Evolutionary conservation across 73 alveolate genomes (phyloP).

Genomic region (Uronychia setigera): DNA sequence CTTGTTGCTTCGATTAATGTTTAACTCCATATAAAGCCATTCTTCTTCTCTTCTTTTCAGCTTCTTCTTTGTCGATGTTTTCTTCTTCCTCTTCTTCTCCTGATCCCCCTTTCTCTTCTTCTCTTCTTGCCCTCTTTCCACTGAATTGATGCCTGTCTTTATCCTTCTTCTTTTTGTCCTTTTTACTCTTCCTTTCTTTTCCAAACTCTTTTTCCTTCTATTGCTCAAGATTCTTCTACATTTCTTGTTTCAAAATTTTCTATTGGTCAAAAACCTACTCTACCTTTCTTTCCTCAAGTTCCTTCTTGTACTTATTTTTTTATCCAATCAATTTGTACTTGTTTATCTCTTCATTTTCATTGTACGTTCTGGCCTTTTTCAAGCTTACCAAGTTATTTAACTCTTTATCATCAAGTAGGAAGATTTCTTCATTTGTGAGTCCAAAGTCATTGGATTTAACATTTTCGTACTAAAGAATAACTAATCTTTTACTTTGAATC

Average conservation of each 20-base stretch:
- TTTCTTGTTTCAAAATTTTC: slow-evolving; percentile 18
- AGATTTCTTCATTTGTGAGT: slow-evolving; percentile 92
- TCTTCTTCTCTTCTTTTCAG: slow-evolving; percentile 43
- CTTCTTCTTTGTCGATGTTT: slow-evolving; percentile 3
- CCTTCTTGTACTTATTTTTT: slow-evolving; percentile 16
- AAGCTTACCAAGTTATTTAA: slow-evolving; percentile 90
- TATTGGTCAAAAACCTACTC: background rate
- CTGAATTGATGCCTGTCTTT: slow-evolving; percentile 3
- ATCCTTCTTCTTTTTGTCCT: background rate
- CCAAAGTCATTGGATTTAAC: slow-evolving; percentile 92
- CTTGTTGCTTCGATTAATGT: background rate
- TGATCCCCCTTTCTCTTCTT: background rate
- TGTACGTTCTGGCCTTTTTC: slow-evolving; percentile 87
- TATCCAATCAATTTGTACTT: background rate
- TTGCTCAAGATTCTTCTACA: slow-evolving; percentile 21
- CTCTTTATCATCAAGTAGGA: slow-evolving; percentile 90
- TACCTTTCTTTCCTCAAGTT: slow-evolving; percentile 32
- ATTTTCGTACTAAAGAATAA: slow-evolving; percentile 67
- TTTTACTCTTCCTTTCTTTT: background rate
- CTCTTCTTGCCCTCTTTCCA: slow-evolving; percentile 11
- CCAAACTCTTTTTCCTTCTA: slow-evolving; percentile 38
- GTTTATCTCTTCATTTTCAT: slow-evolving; percentile 42
- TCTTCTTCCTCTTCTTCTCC: slow-evolving; percentile 28
- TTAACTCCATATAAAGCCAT: slow-evolving; percentile 6
- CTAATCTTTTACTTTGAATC: slow-evolving; percentile 56